A percentile compares a stretch with the other conserved stretches of the same genome.
Conservation (phyloP, 2,329 filamentous ascomycete genomes). For the Teratosphaeria pseudoeucalypti region DNA sequence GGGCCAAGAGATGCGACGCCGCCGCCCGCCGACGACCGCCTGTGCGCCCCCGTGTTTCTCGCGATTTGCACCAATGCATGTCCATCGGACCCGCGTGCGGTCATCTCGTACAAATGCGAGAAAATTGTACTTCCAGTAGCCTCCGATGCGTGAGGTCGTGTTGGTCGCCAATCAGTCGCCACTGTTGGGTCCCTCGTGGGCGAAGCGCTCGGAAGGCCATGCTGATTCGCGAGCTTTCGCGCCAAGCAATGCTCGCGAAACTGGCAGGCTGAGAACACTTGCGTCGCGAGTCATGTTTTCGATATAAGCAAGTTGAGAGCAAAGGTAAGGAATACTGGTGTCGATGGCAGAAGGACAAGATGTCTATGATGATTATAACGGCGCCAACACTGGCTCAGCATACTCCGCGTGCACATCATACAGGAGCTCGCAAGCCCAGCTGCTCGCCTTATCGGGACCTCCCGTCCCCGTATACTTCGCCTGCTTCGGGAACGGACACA, state of each 20-base stretch:
- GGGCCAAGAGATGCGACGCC: background rate
- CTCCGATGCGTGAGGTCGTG: background rate
- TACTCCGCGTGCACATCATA: constrained; percentile 2
- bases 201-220: background rate
- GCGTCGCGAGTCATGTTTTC: background rate
- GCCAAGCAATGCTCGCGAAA: background rate
- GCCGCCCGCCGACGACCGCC: background rate
- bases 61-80: background rate
- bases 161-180: background rate
- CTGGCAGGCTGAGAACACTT: background rate
- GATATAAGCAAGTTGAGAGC: background rate
- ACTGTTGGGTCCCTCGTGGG: background rate
- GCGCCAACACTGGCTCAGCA: background rate
- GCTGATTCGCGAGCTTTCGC: background rate
- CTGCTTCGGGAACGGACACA: constrained; percentile 26
- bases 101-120: background rate
- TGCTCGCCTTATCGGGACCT: constrained; percentile 18
- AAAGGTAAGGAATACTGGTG: background rate
- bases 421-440: constrained; percentile 19
- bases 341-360: background rate
- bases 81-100: background rate
- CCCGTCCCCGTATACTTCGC: constrained; percentile 20
- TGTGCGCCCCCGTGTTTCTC: background rate
- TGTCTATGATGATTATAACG: background rate
- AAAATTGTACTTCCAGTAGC: background rate